Conservation (phyloP, 129 eudicot species). For the Helianthus tuberosus region DNA sequence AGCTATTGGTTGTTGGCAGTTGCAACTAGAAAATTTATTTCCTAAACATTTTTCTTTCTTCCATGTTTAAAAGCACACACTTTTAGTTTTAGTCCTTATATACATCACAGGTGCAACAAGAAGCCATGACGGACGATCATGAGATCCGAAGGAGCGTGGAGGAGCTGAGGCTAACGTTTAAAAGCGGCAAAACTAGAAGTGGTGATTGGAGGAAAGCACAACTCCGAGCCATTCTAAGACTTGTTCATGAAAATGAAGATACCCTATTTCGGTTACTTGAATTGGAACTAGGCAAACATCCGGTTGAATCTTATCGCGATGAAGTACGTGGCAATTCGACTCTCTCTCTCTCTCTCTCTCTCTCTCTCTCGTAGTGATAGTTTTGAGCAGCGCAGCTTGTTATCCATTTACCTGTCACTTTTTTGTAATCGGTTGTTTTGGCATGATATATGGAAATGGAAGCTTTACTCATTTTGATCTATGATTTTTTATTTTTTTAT, state of each 20-base stretch:
- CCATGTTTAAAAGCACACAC: background rate
- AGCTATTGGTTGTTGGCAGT: too few relatives aligned
- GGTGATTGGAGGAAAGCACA: conserved; percentile 74
- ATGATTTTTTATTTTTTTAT: too few relatives aligned
- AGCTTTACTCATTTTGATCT: too few relatives aligned
- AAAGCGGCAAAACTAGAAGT: conserved; percentile 57
- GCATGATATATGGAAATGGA: too few relatives aligned
- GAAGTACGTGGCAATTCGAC: conserved; percentile 55
- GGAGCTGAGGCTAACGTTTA: conserved; percentile 59
- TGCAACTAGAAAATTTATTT: too few relatives aligned
- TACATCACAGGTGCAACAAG: background rate
- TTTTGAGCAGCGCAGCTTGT: background rate
- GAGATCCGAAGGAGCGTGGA: conserved; percentile 25
- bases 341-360: too few relatives aligned
- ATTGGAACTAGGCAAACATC: conserved; percentile 78
- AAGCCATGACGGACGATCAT: conserved; percentile 24
- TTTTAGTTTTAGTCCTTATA: background rate
- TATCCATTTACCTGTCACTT: too few relatives aligned
- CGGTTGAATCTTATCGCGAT: conserved; percentile 83
- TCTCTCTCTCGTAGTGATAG: background rate
- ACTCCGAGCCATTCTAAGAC: conserved; percentile 54
- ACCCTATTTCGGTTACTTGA: conserved; percentile 52
- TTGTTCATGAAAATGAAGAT: conserved; percentile 62
- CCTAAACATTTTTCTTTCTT: background rate
- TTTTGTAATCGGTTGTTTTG: too few relatives aligned